These are phyloP conservation scores for Exsudoporus frostii DNA, from an alignment of 768 basidiomycete genomes.

Conservation along the genomic window DNA sequence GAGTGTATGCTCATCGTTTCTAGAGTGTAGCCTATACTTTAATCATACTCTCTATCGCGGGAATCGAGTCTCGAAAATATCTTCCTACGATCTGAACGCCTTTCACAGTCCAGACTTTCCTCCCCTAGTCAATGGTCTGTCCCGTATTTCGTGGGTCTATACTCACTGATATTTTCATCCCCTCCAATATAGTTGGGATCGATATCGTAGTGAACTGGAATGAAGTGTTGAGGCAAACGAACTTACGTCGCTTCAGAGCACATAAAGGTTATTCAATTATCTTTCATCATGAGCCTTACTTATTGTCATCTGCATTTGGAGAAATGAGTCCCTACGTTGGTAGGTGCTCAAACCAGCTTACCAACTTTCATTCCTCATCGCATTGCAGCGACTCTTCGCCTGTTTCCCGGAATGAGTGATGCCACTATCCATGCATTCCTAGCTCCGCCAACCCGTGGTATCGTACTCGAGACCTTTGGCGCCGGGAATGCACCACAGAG, in stretches of 20 bases:
- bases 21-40: conserved; percentile 86
- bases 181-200: conserved; percentile 63
- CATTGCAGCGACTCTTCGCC: conserved; percentile 66
- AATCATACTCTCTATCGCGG: conserved; percentile 86
- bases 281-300: conserved; percentile 1
- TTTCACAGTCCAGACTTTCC: conserved; percentile 84
- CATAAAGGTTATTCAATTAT: conserved; percentile 57
- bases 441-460: conserved; percentile 68
- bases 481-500: conserved; percentile 91
- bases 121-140: conserved; percentile 71
- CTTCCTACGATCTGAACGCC: conserved; percentile 79
- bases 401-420: conserved; percentile 85
- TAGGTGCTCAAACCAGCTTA: conserved; percentile 31
- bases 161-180: conserved; percentile 4
- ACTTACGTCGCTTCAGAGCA: conserved; percentile 70
- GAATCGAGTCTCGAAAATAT: conserved; percentile 78
- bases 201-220: conserved; percentile 90
- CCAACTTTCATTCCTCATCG: conserved; percentile 14
- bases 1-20: background rate
- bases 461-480: conserved; percentile 89
- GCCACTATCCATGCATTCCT: conserved; percentile 75
- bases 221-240: conserved; percentile 80
- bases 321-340: conserved; percentile 83
- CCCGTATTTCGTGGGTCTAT: background rate
- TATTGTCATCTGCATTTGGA: conserved; percentile 29